Percentiles rank a stretch among this genome's conserved stretches.
phyloP scores from a whole-genome alignment of 805 yeast species.

The Candida qinlingensis region DNA sequence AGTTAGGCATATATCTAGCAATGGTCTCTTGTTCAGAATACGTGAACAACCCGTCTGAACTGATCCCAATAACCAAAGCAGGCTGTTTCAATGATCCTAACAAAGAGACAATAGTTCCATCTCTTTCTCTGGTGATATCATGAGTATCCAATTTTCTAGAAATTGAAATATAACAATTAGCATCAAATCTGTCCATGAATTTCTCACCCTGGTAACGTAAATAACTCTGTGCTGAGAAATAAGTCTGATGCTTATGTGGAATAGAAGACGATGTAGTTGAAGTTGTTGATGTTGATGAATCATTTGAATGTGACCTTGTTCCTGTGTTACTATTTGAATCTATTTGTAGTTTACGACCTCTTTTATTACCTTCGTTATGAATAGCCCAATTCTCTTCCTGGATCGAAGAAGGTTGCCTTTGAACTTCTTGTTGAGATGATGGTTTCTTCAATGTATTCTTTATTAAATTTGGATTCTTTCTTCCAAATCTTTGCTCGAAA shows the following conservation, averaged over 20 bases:
- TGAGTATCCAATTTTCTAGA: slow-evolving; percentile 94
- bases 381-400: slow-evolving; percentile 75
- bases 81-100: slow-evolving; percentile 64
- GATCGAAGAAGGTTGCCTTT: slow-evolving; percentile 39
- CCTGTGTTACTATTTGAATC: slow-evolving; percentile 1
- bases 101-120: slow-evolving; percentile 39
- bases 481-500: slow-evolving; percentile 88
- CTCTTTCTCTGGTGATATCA: slow-evolving; percentile 79
- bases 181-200: slow-evolving; percentile 86
- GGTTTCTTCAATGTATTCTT: slow-evolving; percentile 6
- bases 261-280: slow-evolving; percentile 26
- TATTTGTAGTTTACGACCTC: slow-evolving; percentile 22
- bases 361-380: slow-evolving; percentile 77
- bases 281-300: slow-evolving; percentile 27
- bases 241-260: slow-evolving; percentile 38
- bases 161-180: slow-evolving; percentile 92
- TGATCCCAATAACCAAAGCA: slow-evolving; percentile 79
- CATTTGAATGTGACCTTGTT: background rate
- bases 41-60: slow-evolving; percentile 90
- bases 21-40: slow-evolving; percentile 84
- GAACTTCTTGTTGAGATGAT: background rate
- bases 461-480: slow-evolving; percentile 53
- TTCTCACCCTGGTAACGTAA: slow-evolving; percentile 91
- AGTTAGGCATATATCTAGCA: slow-evolving; percentile 67
- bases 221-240: slow-evolving; percentile 93